A percentile compares a stretch with the other conserved stretches of the same genome.
Conservation (phyloP, 1,284 basidiomycete species). For the Malassezia obtusa region DNA sequence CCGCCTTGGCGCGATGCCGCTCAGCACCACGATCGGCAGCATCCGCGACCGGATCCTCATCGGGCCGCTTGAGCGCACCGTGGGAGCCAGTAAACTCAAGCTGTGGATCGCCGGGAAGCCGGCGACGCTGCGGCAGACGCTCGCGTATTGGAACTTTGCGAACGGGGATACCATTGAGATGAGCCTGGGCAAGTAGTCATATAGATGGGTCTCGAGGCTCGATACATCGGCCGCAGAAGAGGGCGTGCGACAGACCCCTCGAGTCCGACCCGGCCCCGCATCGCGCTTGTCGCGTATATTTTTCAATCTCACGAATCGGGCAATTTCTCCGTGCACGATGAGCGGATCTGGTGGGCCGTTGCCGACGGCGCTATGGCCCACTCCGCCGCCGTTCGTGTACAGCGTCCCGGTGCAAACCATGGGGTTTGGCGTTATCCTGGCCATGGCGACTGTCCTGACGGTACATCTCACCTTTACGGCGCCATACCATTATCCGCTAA, state of each 20-base stretch:
- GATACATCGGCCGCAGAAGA: not conserved
- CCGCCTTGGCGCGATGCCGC: constrained; percentile 23
- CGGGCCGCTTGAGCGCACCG: constrained; percentile 22
- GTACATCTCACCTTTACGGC: constrained; percentile 89
- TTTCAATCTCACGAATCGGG: no score
- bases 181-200: constrained; percentile 22
- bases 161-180: constrained; percentile 33
- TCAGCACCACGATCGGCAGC: constrained; percentile 16
- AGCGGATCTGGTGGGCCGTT: not conserved
- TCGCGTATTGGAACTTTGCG: constrained; percentile 41
- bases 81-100: constrained; percentile 40
- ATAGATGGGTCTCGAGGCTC: not conserved
- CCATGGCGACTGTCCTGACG: constrained; percentile 75
- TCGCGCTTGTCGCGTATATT: no score
- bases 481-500: constrained; percentile 90
- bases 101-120: constrained; percentile 30
- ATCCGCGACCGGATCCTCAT: constrained; percentile 38
- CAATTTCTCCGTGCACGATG: no score
- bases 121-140: constrained; percentile 38
- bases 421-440: constrained; percentile 73
- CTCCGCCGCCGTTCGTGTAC: constrained; percentile 53
- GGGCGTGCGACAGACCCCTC: no score
- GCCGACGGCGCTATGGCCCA: not conserved
- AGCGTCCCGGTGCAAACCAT: constrained; percentile 86
- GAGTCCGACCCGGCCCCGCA: no score